These are phyloP conservation scores for Hyaloscypha finlandica DNA, from an alignment of 495 filamentous ascomycete genomes.

Conservation along the genomic window DNA sequence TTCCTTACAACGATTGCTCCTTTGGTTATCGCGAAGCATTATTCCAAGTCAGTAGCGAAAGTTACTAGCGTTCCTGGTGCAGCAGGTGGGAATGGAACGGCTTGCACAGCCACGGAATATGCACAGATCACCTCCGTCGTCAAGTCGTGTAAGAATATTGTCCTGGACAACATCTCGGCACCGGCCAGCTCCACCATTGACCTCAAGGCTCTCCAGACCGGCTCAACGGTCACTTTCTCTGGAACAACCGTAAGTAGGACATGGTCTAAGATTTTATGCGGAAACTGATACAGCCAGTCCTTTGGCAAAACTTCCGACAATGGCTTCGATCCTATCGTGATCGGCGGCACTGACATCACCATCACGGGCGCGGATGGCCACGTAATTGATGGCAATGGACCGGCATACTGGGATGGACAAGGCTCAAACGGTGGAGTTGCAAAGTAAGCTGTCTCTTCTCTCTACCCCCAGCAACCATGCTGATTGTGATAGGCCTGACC, in stretches of 20 bases:
- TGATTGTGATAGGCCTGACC: conserved; percentile 45
- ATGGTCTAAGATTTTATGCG: background rate
- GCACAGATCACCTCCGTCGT: conserved; percentile 45
- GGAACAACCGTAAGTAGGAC: conserved; percentile 46
- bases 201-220: conserved; percentile 41
- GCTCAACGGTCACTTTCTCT: conserved; percentile 50
- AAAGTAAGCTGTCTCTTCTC: conserved; percentile 39
- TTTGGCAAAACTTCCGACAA: conserved; percentile 49
- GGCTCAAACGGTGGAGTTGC: conserved; percentile 52
- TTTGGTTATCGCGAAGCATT: conserved; percentile 7
- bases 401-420: conserved; percentile 53
- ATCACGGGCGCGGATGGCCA: conserved; percentile 47
- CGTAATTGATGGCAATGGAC: conserved; percentile 48
- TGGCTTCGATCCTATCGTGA: conserved; percentile 45
- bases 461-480: conserved; percentile 36
- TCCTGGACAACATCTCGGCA: conserved; percentile 45
- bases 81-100: conserved; percentile 14
- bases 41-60: background rate
- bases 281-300: conserved; percentile 18
- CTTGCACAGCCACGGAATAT: conserved; percentile 47
- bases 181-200: conserved; percentile 49
- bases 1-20: conserved; percentile 9
- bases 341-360: conserved; percentile 48
- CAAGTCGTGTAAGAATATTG: conserved; percentile 42
- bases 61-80: background rate